Percentiles rank a stretch among this genome's conserved stretches.
Evolutionary conservation across 2,329 filamentous ascomycete species (phyloP).

Genomic region (Fusarium foetens): DNA sequence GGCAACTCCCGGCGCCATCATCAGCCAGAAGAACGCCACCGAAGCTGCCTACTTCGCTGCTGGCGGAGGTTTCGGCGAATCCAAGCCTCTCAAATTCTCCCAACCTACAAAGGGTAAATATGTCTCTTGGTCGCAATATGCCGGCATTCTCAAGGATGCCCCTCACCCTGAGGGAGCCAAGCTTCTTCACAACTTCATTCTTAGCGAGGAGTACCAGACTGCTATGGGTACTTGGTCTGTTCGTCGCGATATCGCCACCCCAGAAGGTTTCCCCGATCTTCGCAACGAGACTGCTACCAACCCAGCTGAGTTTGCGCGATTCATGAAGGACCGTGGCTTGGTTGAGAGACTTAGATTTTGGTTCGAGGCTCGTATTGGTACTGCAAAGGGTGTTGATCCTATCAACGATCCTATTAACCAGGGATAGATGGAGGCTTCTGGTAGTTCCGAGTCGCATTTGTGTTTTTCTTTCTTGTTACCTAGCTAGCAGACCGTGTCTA

Average conservation of each 20-base stretch:
- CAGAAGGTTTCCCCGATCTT: slow-evolving; percentile 1
- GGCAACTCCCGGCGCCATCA: slow-evolving; percentile 53
- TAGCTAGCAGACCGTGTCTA: background rate
- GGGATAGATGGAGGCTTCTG: background rate
- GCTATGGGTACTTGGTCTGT: slow-evolving; percentile 10
- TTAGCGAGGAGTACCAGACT: slow-evolving; percentile 9
- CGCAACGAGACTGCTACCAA: slow-evolving; percentile 18
- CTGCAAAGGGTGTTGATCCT: background rate
- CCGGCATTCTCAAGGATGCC: slow-evolving; percentile 51
- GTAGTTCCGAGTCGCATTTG: background rate
- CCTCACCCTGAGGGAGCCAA: slow-evolving; percentile 30
- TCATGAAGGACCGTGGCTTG: slow-evolving; percentile 2
- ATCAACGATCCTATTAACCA: background rate
- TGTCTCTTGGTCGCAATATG: slow-evolving; percentile 60
- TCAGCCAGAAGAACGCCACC: slow-evolving; percentile 45
- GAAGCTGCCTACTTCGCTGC: slow-evolving; percentile 51
- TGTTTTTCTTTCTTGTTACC: background rate
- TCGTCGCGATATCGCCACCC: slow-evolving; percentile 1
- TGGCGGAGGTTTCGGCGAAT: background rate
- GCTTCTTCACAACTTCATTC: slow-evolving; percentile 19
- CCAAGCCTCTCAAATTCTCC: slow-evolving; percentile 37
- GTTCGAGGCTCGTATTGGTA: slow-evolving; percentile 22
- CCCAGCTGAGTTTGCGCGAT: slow-evolving; percentile 11
- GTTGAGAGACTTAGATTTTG: slow-evolving; percentile 27
- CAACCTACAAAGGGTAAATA: slow-evolving; percentile 54